phyloP scores from a whole-genome alignment of 345 rosid genomes.

The Crucihimalaya himalaica region DNA sequence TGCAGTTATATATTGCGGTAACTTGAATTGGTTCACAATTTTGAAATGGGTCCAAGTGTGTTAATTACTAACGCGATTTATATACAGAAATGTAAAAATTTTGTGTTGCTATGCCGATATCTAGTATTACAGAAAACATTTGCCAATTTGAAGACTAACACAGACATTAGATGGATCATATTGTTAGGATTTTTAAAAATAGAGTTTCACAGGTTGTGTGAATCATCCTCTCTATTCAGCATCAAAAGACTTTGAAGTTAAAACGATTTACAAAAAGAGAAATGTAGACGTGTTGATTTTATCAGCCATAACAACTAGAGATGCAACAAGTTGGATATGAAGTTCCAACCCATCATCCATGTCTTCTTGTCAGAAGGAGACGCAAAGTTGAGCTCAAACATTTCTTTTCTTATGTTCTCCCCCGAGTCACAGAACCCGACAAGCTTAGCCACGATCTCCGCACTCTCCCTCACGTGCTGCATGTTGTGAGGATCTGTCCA shows the following conservation, averaged over 20 bases:
- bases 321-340: slow-evolving; percentile 74
- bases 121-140: no score
- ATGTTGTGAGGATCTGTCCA: slow-evolving; percentile 85
- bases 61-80: not conserved
- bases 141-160: not conserved
- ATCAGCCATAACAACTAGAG: slow-evolving; percentile 36
- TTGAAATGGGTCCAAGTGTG: not conserved
- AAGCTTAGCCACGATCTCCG: slow-evolving; percentile 77
- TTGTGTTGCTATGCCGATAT: not conserved
- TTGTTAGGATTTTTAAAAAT: not conserved
- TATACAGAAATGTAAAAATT: not conserved
- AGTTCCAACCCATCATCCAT: slow-evolving; percentile 93
- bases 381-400: slow-evolving; percentile 82
- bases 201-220: not conserved
- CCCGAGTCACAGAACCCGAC: slow-evolving; percentile 87
- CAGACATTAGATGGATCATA: not conserved
- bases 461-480: slow-evolving; percentile 76
- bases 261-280: slow-evolving; percentile 13
- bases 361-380: slow-evolving; percentile 80
- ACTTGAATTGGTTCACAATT: no score
- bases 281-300: not conserved
- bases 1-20: not conserved
- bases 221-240: not conserved
- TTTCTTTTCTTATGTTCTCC: slow-evolving; percentile 76
- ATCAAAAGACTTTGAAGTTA: not conserved